phyloP scores from a whole-genome alignment of 2,329 filamentous ascomycete genomes.

The Fusarium agapanthi region DNA sequence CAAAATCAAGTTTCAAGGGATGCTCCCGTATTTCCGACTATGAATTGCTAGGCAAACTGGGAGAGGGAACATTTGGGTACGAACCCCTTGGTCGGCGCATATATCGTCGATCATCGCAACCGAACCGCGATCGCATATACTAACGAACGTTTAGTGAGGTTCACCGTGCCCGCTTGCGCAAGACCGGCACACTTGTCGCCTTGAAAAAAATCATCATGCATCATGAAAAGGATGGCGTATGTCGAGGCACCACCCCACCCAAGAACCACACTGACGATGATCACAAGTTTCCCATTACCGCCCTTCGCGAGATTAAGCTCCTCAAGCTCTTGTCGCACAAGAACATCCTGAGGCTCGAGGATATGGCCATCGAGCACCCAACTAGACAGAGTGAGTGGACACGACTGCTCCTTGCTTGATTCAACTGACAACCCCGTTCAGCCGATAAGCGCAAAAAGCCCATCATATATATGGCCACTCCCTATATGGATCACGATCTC shows the following conservation, averaged over 20 bases:
- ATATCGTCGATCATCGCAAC: slow-evolving; percentile 14
- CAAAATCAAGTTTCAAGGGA: slow-evolving; percentile 74
- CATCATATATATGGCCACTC: slow-evolving; percentile 98
- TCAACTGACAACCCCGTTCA: slow-evolving; percentile 43
- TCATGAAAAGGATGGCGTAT: slow-evolving; percentile 94
- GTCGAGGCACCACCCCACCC: slow-evolving; percentile 42
- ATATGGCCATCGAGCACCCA: slow-evolving; percentile 92
- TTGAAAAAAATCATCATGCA: slow-evolving; percentile 99
- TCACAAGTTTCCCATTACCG: slow-evolving; percentile 92
- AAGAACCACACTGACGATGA: slow-evolving; percentile 12
- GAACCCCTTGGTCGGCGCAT: slow-evolving; percentile 42
- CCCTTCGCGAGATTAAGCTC: slow-evolving; percentile 95
- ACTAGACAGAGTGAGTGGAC: slow-evolving; percentile 65
- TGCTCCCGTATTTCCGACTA: slow-evolving; percentile 87
- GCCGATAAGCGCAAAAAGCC: slow-evolving; percentile 81
- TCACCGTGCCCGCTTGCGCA: slow-evolving; percentile 83
- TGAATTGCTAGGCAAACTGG: slow-evolving; percentile 82
- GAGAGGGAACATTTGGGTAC: slow-evolving; percentile 94
- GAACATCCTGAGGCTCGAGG: slow-evolving; percentile 87
- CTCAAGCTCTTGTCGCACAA: slow-evolving; percentile 92
- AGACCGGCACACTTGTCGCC: slow-evolving; percentile 79
- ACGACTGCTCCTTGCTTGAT: neutral
- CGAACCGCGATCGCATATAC: neutral
- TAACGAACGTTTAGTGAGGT: slow-evolving; percentile 70
- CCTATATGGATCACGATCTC: slow-evolving; percentile 99